Base-by-base conservation (phyloP, 2,329 filamentous ascomycete genomes). In the Fonsecaea multimorphosa region DNA sequence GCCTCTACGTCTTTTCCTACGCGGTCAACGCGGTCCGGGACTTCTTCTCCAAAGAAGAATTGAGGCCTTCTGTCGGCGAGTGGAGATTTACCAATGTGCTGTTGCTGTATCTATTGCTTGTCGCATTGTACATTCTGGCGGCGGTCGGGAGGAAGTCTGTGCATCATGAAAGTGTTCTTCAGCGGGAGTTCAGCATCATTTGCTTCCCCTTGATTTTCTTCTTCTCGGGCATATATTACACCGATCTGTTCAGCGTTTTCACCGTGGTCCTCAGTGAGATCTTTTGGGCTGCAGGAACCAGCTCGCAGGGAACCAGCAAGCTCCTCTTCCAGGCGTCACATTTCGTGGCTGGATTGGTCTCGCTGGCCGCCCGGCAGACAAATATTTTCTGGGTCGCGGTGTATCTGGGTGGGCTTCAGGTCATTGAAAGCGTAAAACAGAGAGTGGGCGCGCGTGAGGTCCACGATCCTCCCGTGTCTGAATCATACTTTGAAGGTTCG, bases 161-260 rank as follows among this genome's bases (percentile, higher is more conserved):
- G 2, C 97, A 97, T 71, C 58, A 64, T 32, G 57, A 64, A 32
- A 58, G 63, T 46, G 53, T 67, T n/a, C 58, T 71, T 24, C 71
- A 68, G 67, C 65, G 66, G 22, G 68, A 70, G 56, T 67, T 69
- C 63, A 58, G 49, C 61, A 86, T 96, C 46, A 87, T 87, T 19
- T 81, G 97, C 0, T 97, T 98, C 68, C 95, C 95, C 0, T 87
- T 93, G 0, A 77, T 99, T 0, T 97, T 97, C 83, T 99, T 99
- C 84, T 99, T 99, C 78, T 95, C 92, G 0, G 93, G 87, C 0
- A 82, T 99, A 7, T 99, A 96, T 77, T 99, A 99, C 77, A 99
- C 95, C 0, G 95, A 99, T 76, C 85, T 97, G 2, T 83, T 91
- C 58, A 96, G 94, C 0, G 91, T 93, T 0, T 81, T 91, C 7